Evolutionary conservation across 495 filamentous ascomycete genomes (phyloP).

Genomic region (Daldinia decipiens): DNA sequence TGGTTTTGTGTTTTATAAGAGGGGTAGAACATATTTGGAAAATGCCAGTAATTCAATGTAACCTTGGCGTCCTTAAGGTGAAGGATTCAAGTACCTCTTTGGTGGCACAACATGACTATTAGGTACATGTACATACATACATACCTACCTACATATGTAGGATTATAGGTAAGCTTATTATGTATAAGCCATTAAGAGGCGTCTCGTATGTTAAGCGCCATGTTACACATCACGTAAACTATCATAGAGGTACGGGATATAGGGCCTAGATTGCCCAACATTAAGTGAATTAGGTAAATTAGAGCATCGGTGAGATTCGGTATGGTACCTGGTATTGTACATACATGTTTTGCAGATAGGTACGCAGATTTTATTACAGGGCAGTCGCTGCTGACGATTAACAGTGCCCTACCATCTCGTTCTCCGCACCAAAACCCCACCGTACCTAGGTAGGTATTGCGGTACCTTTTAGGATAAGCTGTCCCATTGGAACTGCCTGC

Average conservation of each 20-base stretch:
- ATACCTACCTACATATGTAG: not conserved
- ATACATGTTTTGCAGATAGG: too few relatives aligned
- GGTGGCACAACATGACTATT: not conserved
- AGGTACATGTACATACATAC: not conserved
- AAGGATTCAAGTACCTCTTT: not conserved
- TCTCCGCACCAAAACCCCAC: conserved; percentile 10
- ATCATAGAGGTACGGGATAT: conserved; percentile 1
- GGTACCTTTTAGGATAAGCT: not conserved
- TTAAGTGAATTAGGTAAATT: conserved; percentile 1
- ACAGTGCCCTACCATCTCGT: conserved; percentile 2
- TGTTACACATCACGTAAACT: conserved; percentile 26
- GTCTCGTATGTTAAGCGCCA: conserved; percentile 34
- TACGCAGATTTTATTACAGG: not conserved
- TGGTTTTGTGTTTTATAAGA: not conserved
- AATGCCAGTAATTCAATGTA: too few relatives aligned
- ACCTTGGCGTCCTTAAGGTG: too few relatives aligned
- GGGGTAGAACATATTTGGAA: not conserved
- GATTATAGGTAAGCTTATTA: not conserved
- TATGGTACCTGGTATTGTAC: too few relatives aligned
- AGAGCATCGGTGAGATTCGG: conserved; percentile 18
- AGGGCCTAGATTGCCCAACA: not conserved
- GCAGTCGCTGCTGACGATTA: conserved; percentile 17
- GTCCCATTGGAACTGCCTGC: not conserved
- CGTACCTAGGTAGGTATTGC: not conserved
- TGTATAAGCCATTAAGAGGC: not conserved